Conservation (phyloP, 345 rosid species). For the Lenwebbia sp. region DNA sequence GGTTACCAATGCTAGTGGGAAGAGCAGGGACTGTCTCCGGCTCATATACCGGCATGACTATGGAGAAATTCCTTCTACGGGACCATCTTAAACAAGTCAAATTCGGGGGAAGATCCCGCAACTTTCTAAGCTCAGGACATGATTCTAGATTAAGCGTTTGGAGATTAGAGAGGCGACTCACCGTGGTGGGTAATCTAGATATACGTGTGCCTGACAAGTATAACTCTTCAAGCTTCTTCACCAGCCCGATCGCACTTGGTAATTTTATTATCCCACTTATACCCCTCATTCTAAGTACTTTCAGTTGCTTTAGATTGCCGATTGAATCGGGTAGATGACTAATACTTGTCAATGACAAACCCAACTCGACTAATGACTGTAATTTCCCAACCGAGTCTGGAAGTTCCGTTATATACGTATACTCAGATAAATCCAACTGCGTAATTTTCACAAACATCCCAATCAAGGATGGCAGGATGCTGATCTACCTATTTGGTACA, state of each 20-base stretch:
- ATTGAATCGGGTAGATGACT: neutral
- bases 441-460: too few relatives aligned
- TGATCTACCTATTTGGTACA: too few relatives aligned
- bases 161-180: too few relatives aligned
- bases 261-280: neutral
- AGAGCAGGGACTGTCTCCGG: too few relatives aligned
- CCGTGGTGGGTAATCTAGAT: fast-evolving
- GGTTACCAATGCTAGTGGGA: neutral
- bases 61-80: too few relatives aligned
- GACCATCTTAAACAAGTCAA: neutral
- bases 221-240: neutral
- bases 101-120: neutral
- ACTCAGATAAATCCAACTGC: too few relatives aligned
- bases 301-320: neutral
- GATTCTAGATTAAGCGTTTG: fast-evolving
- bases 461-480: too few relatives aligned
- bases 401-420: too few relatives aligned
- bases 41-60: too few relatives aligned
- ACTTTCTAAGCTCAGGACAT: fast-evolving
- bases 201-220: fast-evolving
- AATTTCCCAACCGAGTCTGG: neutral
- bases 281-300: neutral
- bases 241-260: neutral
- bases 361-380: neutral
- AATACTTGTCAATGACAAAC: neutral